Evolutionary conservation across 2,329 filamentous ascomycete genomes (phyloP).

Genomic region (Fusarium lateritium): DNA sequence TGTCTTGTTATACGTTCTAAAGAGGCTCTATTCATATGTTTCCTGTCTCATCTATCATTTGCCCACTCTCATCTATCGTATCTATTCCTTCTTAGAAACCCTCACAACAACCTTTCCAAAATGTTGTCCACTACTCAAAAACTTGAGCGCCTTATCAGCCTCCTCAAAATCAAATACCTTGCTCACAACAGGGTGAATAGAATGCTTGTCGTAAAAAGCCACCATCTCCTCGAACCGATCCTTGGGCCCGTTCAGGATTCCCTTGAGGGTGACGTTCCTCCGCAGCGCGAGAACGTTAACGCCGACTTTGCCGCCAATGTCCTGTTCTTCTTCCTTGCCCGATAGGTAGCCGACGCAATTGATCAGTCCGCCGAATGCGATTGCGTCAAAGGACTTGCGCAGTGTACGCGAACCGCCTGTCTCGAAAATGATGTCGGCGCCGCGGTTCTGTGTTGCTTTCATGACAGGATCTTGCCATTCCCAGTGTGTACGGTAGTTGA

Average conservation of each 20-base stretch:
- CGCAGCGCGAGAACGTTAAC: conserved; percentile 70
- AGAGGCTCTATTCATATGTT: not conserved
- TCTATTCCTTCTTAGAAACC: conserved; percentile 49
- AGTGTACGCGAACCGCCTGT: conserved; percentile 67
- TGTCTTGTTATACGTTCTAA: not conserved
- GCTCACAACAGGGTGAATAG: conserved; percentile 64
- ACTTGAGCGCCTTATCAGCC: conserved; percentile 65
- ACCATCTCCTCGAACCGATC: conserved; percentile 69
- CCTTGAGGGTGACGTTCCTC: conserved; percentile 63
- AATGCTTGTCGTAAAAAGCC: conserved; percentile 59
- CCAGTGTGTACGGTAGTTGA: conserved; percentile 69
- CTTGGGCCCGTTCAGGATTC: conserved; percentile 73
- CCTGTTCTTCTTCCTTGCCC: conserved; percentile 68
- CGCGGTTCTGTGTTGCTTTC: conserved; percentile 59
- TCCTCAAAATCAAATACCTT: conserved; percentile 63
- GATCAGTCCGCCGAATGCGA: conserved; percentile 70
- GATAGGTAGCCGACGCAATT: conserved; percentile 65
- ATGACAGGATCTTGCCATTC: conserved; percentile 67
- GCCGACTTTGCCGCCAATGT: conserved; percentile 60
- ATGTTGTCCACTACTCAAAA: conserved; percentile 67
- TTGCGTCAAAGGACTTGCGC: conserved; percentile 65
- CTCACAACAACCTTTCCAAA: conserved; percentile 71
- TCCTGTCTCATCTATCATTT: not conserved
- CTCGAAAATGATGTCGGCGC: conserved; percentile 70
- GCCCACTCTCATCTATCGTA: not conserved